Percentiles rank a stretch among this genome's conserved stretches.
phyloP scores from a whole-genome alignment of 495 filamentous ascomycete genomes.

The Staphylotrichum longicolle region DNA sequence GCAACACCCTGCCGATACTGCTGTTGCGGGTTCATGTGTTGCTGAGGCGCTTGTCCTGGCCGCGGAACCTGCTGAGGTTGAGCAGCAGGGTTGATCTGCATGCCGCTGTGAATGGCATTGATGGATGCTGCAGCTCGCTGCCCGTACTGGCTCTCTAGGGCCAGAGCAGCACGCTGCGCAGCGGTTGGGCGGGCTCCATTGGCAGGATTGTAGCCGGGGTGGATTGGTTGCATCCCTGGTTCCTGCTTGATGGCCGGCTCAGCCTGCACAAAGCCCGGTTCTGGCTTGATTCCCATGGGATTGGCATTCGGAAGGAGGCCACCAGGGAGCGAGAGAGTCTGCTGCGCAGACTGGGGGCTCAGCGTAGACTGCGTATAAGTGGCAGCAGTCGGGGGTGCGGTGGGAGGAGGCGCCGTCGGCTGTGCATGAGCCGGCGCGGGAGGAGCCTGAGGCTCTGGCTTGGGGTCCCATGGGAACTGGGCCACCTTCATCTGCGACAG shows the following conservation, averaged over 20 bases:
- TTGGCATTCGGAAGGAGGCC: conserved; percentile 37
- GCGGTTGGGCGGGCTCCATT: conserved; percentile 36
- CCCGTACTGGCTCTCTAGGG: conserved; percentile 70
- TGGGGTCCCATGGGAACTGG: conserved; percentile 93
- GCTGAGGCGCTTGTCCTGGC: conserved; percentile 43
- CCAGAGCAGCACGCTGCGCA: conserved; percentile 64
- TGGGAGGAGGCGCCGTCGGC: conserved; percentile 39
- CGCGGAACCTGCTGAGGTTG: conserved; percentile 37
- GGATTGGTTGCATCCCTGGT: conserved; percentile 24
- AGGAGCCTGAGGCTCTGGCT: conserved; percentile 45
- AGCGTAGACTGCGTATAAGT: conserved; percentile 38
- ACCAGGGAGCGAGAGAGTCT: conserved; percentile 43
- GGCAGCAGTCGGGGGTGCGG: conserved; percentile 30
- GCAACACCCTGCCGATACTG: conserved; percentile 28
- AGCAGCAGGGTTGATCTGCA: conserved; percentile 16
- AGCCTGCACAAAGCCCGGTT: conserved; percentile 61
- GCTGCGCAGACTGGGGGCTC: conserved; percentile 36
- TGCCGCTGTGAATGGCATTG: conserved; percentile 46
- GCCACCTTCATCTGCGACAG: conserved; percentile 78
- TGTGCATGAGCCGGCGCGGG: conserved; percentile 29
- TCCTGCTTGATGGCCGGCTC: conserved; percentile 42
- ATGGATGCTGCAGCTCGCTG: conserved; percentile 67
- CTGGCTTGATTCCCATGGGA: conserved; percentile 66
- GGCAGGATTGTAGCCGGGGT: conserved; percentile 19
- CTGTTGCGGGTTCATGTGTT: conserved; percentile 39